Conservation (phyloP, 495 filamentous ascomycete genomes). For the Talaromyces ruber region DNA sequence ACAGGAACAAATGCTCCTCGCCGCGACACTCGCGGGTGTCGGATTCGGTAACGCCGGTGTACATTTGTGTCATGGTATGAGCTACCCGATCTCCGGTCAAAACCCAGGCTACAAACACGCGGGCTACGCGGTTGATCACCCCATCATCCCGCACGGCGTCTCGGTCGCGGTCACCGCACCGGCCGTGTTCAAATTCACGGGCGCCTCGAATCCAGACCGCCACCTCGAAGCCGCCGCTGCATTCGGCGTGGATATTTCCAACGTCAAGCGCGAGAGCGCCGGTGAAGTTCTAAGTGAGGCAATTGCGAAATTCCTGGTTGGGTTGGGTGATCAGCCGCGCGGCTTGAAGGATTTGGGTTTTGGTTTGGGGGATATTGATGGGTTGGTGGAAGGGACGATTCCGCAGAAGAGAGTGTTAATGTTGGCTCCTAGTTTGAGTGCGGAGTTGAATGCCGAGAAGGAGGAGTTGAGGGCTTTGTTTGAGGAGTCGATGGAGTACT, state of each 20-base stretch:
- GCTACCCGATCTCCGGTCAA: conserved; percentile 87
- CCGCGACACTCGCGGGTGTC: conserved; percentile 87
- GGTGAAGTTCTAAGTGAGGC: conserved; percentile 82
- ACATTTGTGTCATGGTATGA: conserved; percentile 96
- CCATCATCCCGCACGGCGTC: conserved; percentile 94
- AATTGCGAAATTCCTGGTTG: conserved; percentile 65
- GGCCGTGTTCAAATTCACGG: conserved; percentile 90
- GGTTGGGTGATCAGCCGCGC: conserved; percentile 81
- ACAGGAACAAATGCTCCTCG: conserved; percentile 89
- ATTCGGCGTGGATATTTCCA: conserved; percentile 82
- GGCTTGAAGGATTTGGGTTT: conserved; percentile 84
- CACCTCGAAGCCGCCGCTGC: conserved; percentile 82
- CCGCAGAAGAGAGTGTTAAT: conserved; percentile 85
- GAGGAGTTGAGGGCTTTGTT: conserved; percentile 56
- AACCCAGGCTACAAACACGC: conserved; percentile 83
- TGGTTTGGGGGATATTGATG: conserved; percentile 59
- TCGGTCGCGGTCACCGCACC: conserved; percentile 92
- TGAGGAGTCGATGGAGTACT: conserved; percentile 59
- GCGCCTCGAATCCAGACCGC: conserved; percentile 78
- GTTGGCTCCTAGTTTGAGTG: conserved; percentile 76
- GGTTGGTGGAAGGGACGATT: conserved; percentile 85
- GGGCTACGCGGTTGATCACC: conserved; percentile 64
- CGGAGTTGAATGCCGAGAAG: conserved; percentile 52
- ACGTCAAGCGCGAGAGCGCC: conserved; percentile 77
- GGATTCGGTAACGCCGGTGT: conserved; percentile 97